Base-by-base conservation (phyloP, 371 early-diverging fungal species). In the Blastocladiella emersonii region DNA sequence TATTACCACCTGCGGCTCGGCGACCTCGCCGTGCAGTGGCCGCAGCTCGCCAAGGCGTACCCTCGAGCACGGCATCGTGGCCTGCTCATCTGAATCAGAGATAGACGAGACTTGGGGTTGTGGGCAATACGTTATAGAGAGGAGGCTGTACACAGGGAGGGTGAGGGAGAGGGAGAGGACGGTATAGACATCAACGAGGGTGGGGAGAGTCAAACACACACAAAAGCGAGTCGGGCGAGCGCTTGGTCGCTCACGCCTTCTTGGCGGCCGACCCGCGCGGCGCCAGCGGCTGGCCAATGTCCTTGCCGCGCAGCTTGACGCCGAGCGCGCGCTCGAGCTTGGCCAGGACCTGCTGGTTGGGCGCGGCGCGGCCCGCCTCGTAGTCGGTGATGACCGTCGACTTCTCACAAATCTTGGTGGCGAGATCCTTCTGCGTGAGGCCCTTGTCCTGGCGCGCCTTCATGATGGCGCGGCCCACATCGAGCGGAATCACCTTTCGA, bases 21-120 rank as follows among this genome's bases (percentile, higher is more conserved):
- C 70, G 67, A 79, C 23, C 92, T 97, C 66, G 56, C 95, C 3
- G 95, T 97, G 13, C 95, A 93, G 68, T 97, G 98, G 98, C 83
- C 83, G 1, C 71, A 77, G 7, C 70, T 93, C 48, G 62, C 25
- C 32, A 53, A 71, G 37, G 68, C 61, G 48, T 83, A 85, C 62
- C 77, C 84, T 21, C 78, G 79, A 12, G 83, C 90, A 19, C 77
- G 88, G 65, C 90, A 85, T 62, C 68, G 72, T 30, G 91, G 90
- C 19, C 66, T 83, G 25, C 75, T 94, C 19, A 85, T 93, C 15
- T 93, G 25, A 59, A 59, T 27, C 5, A 37, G 39, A 7, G 7
- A 37, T 37, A n/a, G n/a, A n/a, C n/a, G n/a, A n/a, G n/a, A n/a
- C n/a, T n/a, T n/a, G n/a, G n/a, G n/a, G n/a, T n/a, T n/a, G n/a